A percentile compares a stretch with the other conserved stretches of the same genome.
Evolutionary conservation across 1,284 basidiomycete genomes (phyloP).

Genomic region (Pyrrhoderma noxium): DNA sequence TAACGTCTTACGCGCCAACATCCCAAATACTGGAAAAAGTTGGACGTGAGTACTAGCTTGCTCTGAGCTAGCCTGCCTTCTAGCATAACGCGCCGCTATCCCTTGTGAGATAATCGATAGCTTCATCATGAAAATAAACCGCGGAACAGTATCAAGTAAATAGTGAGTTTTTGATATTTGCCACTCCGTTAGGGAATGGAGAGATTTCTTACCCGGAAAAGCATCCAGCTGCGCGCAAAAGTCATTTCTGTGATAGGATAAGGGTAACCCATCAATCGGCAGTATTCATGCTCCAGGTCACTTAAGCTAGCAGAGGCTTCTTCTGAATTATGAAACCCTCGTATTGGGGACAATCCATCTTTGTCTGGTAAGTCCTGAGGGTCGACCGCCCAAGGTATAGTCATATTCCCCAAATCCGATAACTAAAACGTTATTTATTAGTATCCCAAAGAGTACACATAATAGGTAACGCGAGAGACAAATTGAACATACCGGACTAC

Average conservation of each 20-base stretch:
- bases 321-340: conserved; percentile 56
- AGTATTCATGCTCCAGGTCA: conserved; percentile 74
- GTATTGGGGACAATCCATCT: conserved; percentile 20
- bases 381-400: conserved; percentile 76
- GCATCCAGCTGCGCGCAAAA: conserved; percentile 81
- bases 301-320: conserved; percentile 63
- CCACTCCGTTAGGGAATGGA: no score
- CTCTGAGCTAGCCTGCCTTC: conserved; percentile 83
- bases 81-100: conserved; percentile 82
- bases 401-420: conserved; percentile 88
- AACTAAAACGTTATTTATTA: conserved; percentile 41
- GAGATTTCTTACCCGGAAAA: conserved; percentile 71
- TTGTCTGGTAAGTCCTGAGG: conserved; percentile 32
- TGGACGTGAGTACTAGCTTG: conserved; percentile 49
- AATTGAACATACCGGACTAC: conserved; percentile 63
- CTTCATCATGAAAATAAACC: no score
- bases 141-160: no score
- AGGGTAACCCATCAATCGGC: conserved; percentile 45
- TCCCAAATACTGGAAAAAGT: conserved; percentile 59
- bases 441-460: not conserved
- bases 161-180: no score
- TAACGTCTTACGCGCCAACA: conserved; percentile 52
- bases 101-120: conserved; percentile 87
- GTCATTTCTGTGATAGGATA: conserved; percentile 74
- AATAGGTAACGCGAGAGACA: not conserved